These are phyloP conservation scores for Backusella mclennaniae DNA, from an alignment of 192 early-diverging fungal genomes.

Conservation along the genomic window DNA sequence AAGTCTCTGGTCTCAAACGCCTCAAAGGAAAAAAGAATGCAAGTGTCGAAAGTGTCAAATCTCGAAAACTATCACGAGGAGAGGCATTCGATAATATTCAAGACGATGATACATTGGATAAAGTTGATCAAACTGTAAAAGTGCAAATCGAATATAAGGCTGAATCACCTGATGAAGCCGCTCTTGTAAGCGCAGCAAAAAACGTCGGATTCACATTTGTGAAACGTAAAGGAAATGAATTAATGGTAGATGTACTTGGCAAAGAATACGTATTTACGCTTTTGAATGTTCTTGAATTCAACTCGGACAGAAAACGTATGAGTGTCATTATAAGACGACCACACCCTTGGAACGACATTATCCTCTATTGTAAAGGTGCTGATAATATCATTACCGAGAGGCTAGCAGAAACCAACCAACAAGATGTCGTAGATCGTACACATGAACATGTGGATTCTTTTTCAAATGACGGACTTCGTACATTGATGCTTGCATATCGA, in stretches of 20 bases:
- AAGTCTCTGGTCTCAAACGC: not conserved
- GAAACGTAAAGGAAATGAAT: slow-evolving; percentile 43
- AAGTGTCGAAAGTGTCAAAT: not conserved
- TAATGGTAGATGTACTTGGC: slow-evolving; percentile 73
- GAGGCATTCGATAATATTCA: slow-evolving; percentile 5
- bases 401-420: slow-evolving; percentile 45
- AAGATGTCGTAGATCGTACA: slow-evolving; percentile 55
- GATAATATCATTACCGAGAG: slow-evolving; percentile 95
- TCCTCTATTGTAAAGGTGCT: slow-evolving; percentile 92
- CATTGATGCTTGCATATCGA: slow-evolving; percentile 83
- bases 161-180: slow-evolving; percentile 84
- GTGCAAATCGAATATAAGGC: slow-evolving; percentile 57
- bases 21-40: not conserved
- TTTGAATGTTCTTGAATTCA: slow-evolving; percentile 90
- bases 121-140: slow-evolving; percentile 35
- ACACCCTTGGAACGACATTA: slow-evolving; percentile 69
- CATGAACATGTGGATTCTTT: slow-evolving; percentile 69
- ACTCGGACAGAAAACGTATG: slow-evolving; percentile 96
- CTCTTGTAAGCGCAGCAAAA: slow-evolving; percentile 75
- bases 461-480: slow-evolving; percentile 86
- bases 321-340: slow-evolving; percentile 80
- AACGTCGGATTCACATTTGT: slow-evolving; percentile 79
- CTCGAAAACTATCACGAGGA: slow-evolving; percentile 10
- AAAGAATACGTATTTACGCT: slow-evolving; percentile 68
- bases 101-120: slow-evolving; percentile 10